phyloP scores from a whole-genome alignment of 768 basidiomycete species.

The Megacollybia marginata region DNA sequence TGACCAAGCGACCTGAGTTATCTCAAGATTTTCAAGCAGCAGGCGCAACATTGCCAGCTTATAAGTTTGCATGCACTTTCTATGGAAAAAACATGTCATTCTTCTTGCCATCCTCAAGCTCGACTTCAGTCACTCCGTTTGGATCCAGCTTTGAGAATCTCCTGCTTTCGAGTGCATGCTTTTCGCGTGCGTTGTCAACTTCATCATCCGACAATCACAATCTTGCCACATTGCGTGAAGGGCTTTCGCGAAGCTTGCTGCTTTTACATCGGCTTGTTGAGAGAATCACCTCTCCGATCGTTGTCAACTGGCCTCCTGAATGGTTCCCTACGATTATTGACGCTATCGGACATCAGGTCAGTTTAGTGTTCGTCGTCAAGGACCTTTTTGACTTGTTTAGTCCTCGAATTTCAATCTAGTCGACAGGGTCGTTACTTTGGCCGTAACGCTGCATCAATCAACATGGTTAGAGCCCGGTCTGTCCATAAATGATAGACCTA shows the following conservation, averaged over 20 bases:
- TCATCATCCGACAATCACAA: slow-evolving; percentile 21
- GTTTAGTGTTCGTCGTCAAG: slow-evolving; percentile 2
- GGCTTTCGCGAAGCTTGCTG: slow-evolving; percentile 42
- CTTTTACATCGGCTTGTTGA: slow-evolving; percentile 45
- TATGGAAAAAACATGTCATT: slow-evolving; percentile 39
- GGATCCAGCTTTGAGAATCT: slow-evolving; percentile 50
- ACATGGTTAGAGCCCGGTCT: slow-evolving; percentile 44
- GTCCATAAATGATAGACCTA: slow-evolving; percentile 44
- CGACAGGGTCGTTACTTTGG: slow-evolving; percentile 52
- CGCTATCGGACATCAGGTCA: slow-evolving; percentile 50
- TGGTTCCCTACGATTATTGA: slow-evolving; percentile 59
- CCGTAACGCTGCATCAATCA: slow-evolving; percentile 48
- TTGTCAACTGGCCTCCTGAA: slow-evolving; percentile 53
- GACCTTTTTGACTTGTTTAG: slow-evolving; percentile 25
- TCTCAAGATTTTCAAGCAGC: slow-evolving; percentile 26
- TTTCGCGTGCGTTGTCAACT: slow-evolving; percentile 28
- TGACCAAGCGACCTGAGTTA: slow-evolving; percentile 44
- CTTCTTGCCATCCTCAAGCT: slow-evolving; percentile 10
- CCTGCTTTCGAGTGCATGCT: slow-evolving; percentile 36
- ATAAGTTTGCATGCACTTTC: slow-evolving; percentile 53
- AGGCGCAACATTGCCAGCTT: slow-evolving; percentile 29
- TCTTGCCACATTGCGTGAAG: slow-evolving; percentile 33
- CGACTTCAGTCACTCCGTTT: slow-evolving; percentile 41
- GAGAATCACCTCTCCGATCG: slow-evolving; percentile 29
- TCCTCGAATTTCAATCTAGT: slow-evolving; percentile 57